A percentile compares a stretch with the other conserved stretches of the same genome.
Evolutionary conservation across 1,284 basidiomycete genomes (phyloP).

Genomic region (Melampsora larici-populina): DNA sequence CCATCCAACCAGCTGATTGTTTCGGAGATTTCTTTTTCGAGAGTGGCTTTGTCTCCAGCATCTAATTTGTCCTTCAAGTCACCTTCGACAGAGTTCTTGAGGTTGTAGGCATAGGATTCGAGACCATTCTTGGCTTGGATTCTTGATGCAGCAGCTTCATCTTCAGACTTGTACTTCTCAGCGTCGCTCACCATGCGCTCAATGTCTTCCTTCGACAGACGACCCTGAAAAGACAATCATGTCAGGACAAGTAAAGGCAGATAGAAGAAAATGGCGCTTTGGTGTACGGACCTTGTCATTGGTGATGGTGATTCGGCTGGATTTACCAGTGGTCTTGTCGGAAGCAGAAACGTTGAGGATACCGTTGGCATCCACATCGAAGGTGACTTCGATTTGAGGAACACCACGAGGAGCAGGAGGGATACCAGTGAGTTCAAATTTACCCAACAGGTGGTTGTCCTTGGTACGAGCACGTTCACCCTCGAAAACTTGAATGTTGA

Average conservation of each 20-base stretch:
- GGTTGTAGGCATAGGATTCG: slow-evolving; percentile 93
- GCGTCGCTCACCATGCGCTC: slow-evolving; percentile 94
- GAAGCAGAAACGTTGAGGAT: slow-evolving; percentile 93
- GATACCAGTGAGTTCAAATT: slow-evolving; percentile 97
- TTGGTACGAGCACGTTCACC: slow-evolving; percentile 98
- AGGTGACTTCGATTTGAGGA: slow-evolving; percentile 89
- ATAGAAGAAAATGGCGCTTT: not conserved
- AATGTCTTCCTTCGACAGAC: slow-evolving; percentile 96
- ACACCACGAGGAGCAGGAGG: slow-evolving; percentile 98
- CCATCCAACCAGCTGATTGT: slow-evolving; percentile 83
- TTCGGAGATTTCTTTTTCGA: slow-evolving; percentile 79
- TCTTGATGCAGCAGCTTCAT: slow-evolving; percentile 59
- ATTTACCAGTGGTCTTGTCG: slow-evolving; percentile 98
- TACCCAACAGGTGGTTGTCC: slow-evolving; percentile 99
- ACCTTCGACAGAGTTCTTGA: slow-evolving; percentile 82
- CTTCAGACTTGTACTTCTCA: slow-evolving; percentile 81
- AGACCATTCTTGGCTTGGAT: slow-evolving; percentile 71
- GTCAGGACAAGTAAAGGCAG: slow-evolving; percentile 42
- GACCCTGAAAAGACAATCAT: slow-evolving; percentile 60
- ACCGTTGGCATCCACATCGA: slow-evolving; percentile 81
- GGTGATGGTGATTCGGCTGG: slow-evolving; percentile 77
- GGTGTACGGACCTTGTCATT: slow-evolving; percentile 77
- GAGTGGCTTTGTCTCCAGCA: slow-evolving; percentile 87
- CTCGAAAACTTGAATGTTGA: slow-evolving; percentile 97
- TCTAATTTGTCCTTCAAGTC: slow-evolving; percentile 64